Conservation (phyloP, 306 rosid genomes). For the Inga oerstediana region DNA sequence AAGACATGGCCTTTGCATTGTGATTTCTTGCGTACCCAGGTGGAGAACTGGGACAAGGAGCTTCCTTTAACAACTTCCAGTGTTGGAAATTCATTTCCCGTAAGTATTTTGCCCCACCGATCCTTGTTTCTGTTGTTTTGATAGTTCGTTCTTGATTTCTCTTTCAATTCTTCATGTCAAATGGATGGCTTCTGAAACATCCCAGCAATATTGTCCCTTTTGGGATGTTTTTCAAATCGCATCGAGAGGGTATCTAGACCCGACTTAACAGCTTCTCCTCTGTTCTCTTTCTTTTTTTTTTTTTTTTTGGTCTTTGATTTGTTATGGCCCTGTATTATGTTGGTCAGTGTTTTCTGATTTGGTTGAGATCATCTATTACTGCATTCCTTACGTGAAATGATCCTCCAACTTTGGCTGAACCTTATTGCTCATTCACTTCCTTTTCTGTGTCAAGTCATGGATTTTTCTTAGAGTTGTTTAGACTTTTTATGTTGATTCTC, state of each 20-base stretch:
- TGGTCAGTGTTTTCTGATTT: not conserved
- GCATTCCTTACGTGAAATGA: not conserved
- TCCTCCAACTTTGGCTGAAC: not conserved
- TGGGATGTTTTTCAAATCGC: too few relatives aligned
- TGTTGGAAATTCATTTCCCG: conserved; percentile 49
- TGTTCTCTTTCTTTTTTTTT: not conserved
- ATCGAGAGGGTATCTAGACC: too few relatives aligned
- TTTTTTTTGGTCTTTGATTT: not conserved
- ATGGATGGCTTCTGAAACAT: not conserved
- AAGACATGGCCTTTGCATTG: conserved; percentile 52
- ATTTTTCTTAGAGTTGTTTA: not conserved
- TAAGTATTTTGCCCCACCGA: conserved; percentile 27
- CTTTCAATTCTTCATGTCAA: not conserved
- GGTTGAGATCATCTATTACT: not conserved
- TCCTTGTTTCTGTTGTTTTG: not conserved
- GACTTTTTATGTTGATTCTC: not conserved
- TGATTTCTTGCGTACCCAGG: conserved; percentile 45
- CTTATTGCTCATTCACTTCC: not conserved
- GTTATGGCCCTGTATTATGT: not conserved
- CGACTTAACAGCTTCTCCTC: too few relatives aligned
- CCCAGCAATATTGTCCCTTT: too few relatives aligned
- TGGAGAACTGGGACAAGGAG: conserved; percentile 37
- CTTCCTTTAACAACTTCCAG: conserved; percentile 38
- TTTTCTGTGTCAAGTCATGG: not conserved
- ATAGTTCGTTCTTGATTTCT: not conserved